Conservation (phyloP, 2,329 filamentous ascomycete species). For the Gyromitra esculenta region DNA sequence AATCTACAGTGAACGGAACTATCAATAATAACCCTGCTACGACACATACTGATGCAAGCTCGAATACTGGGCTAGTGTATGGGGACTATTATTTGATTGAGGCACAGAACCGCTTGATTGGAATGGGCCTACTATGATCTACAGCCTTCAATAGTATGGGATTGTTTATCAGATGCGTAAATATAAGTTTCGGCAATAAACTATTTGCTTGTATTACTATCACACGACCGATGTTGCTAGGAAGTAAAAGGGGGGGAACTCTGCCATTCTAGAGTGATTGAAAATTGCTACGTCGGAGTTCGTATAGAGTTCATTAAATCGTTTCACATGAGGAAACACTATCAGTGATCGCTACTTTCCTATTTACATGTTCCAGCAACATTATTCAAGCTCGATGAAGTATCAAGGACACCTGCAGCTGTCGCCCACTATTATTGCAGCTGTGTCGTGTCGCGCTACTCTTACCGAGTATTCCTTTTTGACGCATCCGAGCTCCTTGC, state of each 20-base stretch:
- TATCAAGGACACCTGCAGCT: conserved; percentile 23
- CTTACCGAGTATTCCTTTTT: conserved; percentile 1
- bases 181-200: background rate
- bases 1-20: conserved; percentile 41
- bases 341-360: background rate
- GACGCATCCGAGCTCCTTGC: conserved; percentile 26
- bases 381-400: background rate
- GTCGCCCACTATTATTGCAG: conserved; percentile 32
- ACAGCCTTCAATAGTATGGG: background rate
- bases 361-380: background rate
- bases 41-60: conserved; percentile 24
- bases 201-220: background rate
- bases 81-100: conserved; percentile 65
- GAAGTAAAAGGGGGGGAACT: background rate
- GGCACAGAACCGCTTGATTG: conserved; percentile 64
- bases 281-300: too few species aligned
- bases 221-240: too few species aligned
- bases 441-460: conserved; percentile 42
- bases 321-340: background rate
- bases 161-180: background rate
- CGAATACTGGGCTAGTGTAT: conserved; percentile 62
- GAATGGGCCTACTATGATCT: conserved; percentile 56
- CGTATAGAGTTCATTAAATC: background rate
- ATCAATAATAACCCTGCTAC: conserved; percentile 47
- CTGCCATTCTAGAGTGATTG: too few species aligned